Conservation (phyloP, 257 asterid genomes). For the Solanum pinnatisectum region DNA sequence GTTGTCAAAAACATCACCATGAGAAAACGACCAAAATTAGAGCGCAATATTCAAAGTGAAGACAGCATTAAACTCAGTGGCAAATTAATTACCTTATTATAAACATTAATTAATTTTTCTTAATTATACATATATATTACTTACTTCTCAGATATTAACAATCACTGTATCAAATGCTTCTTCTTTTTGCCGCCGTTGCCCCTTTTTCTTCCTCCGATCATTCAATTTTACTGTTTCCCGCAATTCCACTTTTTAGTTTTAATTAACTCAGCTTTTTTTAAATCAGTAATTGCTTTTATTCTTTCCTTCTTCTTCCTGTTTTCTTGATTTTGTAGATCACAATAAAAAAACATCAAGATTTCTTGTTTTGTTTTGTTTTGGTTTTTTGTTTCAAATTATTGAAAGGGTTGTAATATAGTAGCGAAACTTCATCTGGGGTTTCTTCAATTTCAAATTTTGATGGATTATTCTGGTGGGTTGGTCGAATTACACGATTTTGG, state of each 20-base stretch:
- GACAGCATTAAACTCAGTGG: background rate
- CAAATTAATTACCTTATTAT: background rate
- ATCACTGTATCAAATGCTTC: background rate
- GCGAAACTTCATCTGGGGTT: background rate
- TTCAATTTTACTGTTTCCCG: background rate
- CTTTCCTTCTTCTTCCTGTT: background rate
- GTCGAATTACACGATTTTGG: background rate
- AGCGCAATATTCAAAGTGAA: background rate
- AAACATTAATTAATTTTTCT: background rate
- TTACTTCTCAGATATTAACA: background rate
- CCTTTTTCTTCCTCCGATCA: background rate
- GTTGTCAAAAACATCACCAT: background rate
- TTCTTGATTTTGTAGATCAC: background rate
- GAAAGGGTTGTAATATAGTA: background rate
- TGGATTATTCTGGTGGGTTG: background rate
- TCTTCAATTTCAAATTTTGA: background rate
- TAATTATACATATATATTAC: background rate
- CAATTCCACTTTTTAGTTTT: background rate
- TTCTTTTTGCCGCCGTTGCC: background rate
- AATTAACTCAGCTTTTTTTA: background rate
- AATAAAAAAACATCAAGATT: background rate
- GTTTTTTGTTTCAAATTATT: background rate
- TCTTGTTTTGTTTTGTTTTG: background rate
- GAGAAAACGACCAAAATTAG: background rate
- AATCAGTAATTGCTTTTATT: background rate